Evolutionary conservation across 2,329 filamentous ascomycete species (phyloP).

Genomic region (Colletotrichum sp.): DNA sequence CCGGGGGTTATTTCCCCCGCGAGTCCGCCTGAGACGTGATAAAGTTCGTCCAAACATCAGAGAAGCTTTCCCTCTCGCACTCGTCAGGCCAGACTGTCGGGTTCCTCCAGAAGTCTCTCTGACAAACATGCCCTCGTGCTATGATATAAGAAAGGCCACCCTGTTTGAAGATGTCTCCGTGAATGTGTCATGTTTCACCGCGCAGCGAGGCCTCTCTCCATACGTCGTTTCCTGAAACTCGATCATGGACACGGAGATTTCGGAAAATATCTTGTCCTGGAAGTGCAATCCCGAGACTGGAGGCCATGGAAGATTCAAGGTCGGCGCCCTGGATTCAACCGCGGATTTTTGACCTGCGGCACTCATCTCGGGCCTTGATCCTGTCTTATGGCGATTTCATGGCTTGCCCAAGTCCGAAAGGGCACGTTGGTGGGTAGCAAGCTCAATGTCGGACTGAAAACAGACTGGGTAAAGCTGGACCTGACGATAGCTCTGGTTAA

Average conservation of each 20-base stretch:
- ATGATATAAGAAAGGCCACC: background rate
- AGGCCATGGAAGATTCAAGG: background rate
- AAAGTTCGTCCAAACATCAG: background rate
- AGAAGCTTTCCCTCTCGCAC: fast-evolving
- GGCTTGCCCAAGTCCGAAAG: background rate
- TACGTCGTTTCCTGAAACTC: background rate
- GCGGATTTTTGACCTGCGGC: background rate
- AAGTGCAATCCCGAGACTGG: background rate
- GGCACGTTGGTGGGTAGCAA: background rate
- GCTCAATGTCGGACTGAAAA: background rate
- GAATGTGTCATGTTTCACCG: background rate
- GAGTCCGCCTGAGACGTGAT: background rate
- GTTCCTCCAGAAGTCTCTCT: fast-evolving
- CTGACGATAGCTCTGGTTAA: fast-evolving
- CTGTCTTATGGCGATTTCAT: background rate
- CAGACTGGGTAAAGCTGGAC: fast-evolving
- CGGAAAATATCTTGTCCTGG: background rate
- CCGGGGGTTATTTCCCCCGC: background rate
- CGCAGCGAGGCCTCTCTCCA: background rate
- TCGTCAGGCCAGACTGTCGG: background rate
- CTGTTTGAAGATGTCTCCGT: background rate
- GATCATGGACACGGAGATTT: background rate
- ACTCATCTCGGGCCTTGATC: background rate
- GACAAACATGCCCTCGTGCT: background rate
- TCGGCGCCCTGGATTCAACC: background rate